Evolutionary conservation across 1,284 basidiomycete genomes (phyloP).

Genomic region (Austroboletus olivaceoglutinosus): DNA sequence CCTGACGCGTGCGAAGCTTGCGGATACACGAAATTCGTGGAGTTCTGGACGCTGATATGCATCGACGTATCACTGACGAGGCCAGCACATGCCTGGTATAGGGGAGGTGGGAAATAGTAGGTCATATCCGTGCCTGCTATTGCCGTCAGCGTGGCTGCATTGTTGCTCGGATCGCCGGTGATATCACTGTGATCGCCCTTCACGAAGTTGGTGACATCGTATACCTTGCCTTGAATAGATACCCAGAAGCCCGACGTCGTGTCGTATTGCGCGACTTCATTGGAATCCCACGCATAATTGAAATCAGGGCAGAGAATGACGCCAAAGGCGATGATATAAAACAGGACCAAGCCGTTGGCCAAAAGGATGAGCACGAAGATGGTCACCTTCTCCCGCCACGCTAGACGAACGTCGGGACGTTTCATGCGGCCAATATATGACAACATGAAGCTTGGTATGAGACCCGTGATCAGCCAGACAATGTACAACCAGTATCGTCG

Average conservation of each 20-base stretch:
- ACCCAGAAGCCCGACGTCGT: constrained; percentile 81
- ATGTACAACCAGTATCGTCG: constrained; percentile 69
- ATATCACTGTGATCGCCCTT: constrained; percentile 86
- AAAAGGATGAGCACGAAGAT: constrained; percentile 88
- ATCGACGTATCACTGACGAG: constrained; percentile 65
- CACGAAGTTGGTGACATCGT: constrained; percentile 90
- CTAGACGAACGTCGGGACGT: constrained; percentile 89
- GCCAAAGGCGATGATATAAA: constrained; percentile 92
- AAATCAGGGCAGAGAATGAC: constrained; percentile 87
- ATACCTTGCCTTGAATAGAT: constrained; percentile 86
- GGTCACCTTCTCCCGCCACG: constrained; percentile 96
- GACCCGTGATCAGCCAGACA: constrained; percentile 80
- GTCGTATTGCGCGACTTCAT: constrained; percentile 75
- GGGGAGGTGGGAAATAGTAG: constrained; percentile 84
- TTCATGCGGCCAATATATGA: constrained; percentile 86
- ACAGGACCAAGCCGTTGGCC: constrained; percentile 79
- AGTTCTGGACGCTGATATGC: constrained; percentile 63
- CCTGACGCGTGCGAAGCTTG: constrained; percentile 82
- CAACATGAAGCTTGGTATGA: constrained; percentile 77
- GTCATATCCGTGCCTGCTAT: constrained; percentile 90
- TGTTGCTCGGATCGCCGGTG: constrained; percentile 60
- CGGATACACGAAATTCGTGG: constrained; percentile 53
- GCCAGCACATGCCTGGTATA: constrained; percentile 73
- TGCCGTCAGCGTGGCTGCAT: constrained; percentile 60
- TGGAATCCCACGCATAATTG: constrained; percentile 83